Percentiles rank a stretch among this genome's conserved stretches.
These are phyloP conservation scores for Fusarium caatingaense DNA, from an alignment of 2,329 filamentous ascomycete genomes.

Conservation along the genomic window DNA sequence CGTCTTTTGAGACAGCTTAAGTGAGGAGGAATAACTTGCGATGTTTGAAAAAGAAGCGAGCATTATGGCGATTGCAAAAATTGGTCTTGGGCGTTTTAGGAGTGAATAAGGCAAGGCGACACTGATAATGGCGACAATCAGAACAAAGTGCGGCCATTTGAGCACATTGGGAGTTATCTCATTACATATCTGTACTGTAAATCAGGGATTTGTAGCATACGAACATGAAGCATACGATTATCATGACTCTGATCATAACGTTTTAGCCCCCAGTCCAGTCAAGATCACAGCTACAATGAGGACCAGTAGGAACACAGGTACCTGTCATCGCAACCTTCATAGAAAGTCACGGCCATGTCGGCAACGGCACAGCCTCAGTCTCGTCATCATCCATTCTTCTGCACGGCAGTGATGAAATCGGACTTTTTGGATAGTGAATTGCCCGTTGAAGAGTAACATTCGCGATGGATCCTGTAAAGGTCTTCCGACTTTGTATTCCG, in stretches of 20 bases:
- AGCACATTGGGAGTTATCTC: neutral
- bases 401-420: neutral
- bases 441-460: neutral
- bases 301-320: neutral
- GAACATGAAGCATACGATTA: slow-evolving; percentile 15
- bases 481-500: slow-evolving; percentile 8
- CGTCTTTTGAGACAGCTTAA: slow-evolving; percentile 23
- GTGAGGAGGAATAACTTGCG: neutral
- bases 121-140: slow-evolving; percentile 7
- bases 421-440: neutral
- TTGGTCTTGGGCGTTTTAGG: slow-evolving; percentile 23
- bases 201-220: slow-evolving; percentile 4
- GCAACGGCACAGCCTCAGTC: slow-evolving; percentile 11
- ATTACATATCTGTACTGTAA: slow-evolving; percentile 12
- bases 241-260: neutral
- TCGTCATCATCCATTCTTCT: neutral
- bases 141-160: slow-evolving; percentile 11
- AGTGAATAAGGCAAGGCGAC: neutral
- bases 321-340: slow-evolving; percentile 10
- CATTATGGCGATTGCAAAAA: slow-evolving; percentile 16
- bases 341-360: neutral
- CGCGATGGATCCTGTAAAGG: neutral
- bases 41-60: slow-evolving; percentile 10
- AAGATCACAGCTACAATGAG: neutral
- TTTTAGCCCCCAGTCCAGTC: neutral